phyloP scores from a whole-genome alignment of 176 grass and related monocot genomes.

The Bonia amplexicaulis region DNA sequence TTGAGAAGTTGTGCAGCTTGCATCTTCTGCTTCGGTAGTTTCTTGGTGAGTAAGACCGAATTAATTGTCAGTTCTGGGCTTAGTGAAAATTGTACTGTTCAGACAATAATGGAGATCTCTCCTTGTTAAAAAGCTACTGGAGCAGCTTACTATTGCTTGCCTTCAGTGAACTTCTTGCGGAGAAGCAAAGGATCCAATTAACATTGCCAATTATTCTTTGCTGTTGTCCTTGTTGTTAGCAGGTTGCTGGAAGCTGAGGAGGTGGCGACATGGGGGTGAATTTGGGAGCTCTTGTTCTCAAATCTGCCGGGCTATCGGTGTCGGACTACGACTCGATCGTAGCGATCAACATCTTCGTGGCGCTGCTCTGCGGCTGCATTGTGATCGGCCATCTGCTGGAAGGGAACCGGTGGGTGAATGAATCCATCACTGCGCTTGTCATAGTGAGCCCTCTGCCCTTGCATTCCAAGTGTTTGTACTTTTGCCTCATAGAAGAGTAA shows the following conservation, averaged over 20 bases:
- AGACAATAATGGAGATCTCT: conserved; percentile 11
- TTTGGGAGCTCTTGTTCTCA: conserved; percentile 38
- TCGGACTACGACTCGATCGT: conserved; percentile 59
- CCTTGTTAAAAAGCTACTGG: background rate
- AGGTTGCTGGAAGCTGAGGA: conserved; percentile 21
- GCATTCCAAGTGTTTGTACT: background rate
- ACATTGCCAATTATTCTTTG: background rate
- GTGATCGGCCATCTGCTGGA: conserved; percentile 89
- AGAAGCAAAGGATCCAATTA: background rate
- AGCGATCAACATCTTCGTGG: conserved; percentile 87
- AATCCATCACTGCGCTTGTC: conserved; percentile 74
- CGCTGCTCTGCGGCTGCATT: conserved; percentile 83
- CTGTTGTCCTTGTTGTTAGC: background rate
- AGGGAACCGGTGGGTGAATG: conserved; percentile 85
- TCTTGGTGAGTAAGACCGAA: background rate
- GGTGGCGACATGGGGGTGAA: conserved; percentile 36
- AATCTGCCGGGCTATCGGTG: background rate
- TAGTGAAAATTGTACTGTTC: background rate
- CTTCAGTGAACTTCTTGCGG: background rate
- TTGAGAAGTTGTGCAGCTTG: background rate
- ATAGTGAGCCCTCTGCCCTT: conserved; percentile 38
- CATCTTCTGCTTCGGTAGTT: background rate
- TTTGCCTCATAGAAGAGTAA: conserved; percentile 2
- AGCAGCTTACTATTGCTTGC: background rate
- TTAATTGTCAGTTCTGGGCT: background rate